Evolutionary conservation across 345 rosid species (phyloP), one percentile per base, ranked within the genome.

Genomic region (Pistacia vera): DNA sequence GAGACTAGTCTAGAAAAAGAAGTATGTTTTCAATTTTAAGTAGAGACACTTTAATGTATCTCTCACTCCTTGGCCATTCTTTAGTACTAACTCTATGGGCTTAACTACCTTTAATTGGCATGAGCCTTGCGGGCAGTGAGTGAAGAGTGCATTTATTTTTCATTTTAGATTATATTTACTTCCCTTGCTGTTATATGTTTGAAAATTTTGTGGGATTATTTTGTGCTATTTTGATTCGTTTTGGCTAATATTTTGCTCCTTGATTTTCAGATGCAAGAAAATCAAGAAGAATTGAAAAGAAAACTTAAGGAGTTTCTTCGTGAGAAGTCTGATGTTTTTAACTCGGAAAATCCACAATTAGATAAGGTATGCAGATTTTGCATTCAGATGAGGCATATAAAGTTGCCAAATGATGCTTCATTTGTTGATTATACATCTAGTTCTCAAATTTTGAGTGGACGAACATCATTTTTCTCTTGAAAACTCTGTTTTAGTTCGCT

Each of bases 311-410:
- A 83, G 68, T 70, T 81, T 71, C 79, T 92, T 69, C 91, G 87
- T 41, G 90, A 88, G 73, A 92, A 92, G 81, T 73, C 84, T 63
- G 99, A 93, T 84, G 88, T 68, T 51, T 93, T 96, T 80, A 91
- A 83, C 81, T 84, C 92, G 36, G 80, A 82, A 28, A 85, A 83
- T 75, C 77, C 75, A 4, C 92, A 88, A 79, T 83, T 87, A 81
- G 99, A 96, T 83, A 91, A 92, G 97, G 99, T 93, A 38, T n/a
- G 71, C 62, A 60, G 14, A 22, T 49, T 20, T 25, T 58, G 9
- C 25, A 14, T 63, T 25, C 20, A 35, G 70, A 30, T 62, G 18
- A 30, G 64, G 14, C 36, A 5, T 16, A 49, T 20, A 20, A n/a
- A 8, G 5, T 17, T 35, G 49, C 33, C 9, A 22, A 9, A 13